Conservation (phyloP, 345 rosid species). For the Citrus inodora region DNA sequence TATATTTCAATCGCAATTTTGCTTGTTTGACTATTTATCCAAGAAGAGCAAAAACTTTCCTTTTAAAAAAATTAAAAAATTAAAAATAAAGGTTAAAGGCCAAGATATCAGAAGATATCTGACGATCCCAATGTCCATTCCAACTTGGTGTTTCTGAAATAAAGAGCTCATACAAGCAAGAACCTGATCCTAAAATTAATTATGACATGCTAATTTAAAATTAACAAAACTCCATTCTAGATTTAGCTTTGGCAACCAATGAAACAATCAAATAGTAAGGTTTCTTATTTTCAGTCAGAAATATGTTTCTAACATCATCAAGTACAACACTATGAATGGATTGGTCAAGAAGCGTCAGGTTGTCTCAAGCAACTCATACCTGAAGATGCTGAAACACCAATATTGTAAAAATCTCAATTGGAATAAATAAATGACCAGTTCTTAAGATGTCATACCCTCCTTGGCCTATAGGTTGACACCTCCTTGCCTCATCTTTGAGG, state of each 20-base stretch:
- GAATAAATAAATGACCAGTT: not conserved
- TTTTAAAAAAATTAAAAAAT: not conserved
- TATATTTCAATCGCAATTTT: not conserved
- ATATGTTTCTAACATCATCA: not conserved
- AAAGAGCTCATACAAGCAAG: constrained; percentile 29
- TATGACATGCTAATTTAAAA: constrained; percentile 4
- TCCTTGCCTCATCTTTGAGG: too few relatives aligned
- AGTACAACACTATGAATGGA: not conserved
- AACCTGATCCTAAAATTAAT: constrained; percentile 35
- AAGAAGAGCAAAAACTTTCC: not conserved
- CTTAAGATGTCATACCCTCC: not conserved
- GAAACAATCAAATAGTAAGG: not conserved
- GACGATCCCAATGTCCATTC: constrained; percentile 26
- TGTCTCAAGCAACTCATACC: not conserved
- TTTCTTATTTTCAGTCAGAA: not conserved
- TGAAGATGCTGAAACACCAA: not conserved
- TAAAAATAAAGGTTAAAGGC: constrained; percentile 7
- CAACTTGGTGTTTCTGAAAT: constrained; percentile 16
- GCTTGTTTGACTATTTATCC: not conserved
- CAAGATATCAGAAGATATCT: constrained; percentile 42
- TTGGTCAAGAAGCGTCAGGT: not conserved
- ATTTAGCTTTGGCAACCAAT: not conserved
- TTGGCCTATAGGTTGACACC: too few relatives aligned
- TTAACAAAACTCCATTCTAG: not conserved
- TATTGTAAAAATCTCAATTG: not conserved